phyloP scores from a whole-genome alignment of 176 grass and related monocot genomes.

The Eleusine coracana region DNA sequence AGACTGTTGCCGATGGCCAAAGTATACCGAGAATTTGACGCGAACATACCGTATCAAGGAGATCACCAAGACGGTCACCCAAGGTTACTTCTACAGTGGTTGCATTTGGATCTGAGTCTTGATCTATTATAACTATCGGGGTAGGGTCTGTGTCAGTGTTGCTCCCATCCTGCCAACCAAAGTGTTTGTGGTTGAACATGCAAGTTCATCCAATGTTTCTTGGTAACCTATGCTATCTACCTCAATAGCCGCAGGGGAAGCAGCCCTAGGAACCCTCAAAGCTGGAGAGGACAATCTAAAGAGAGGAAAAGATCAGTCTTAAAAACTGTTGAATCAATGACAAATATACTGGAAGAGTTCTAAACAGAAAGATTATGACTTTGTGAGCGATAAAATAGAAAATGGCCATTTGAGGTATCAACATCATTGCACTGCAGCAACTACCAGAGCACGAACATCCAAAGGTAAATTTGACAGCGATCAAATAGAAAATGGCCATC shows the following conservation, averaged over 20 bases:
- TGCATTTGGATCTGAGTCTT: constrained; percentile 93
- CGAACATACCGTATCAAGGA: constrained; percentile 89
- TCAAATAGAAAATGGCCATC: neutral
- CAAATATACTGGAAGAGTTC: constrained; percentile 2
- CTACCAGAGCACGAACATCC: neutral
- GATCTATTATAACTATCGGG: constrained; percentile 98
- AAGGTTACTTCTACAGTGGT: constrained; percentile 96
- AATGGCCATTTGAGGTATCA: neutral
- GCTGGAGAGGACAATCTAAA: constrained; percentile 50
- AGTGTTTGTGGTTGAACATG: constrained; percentile 51
- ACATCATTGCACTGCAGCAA: neutral
- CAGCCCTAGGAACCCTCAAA: constrained; percentile 66
- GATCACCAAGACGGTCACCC: constrained; percentile 94
- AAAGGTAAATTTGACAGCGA: constrained; percentile 5
- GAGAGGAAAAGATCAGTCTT: constrained; percentile 30
- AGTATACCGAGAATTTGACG: constrained; percentile 27
- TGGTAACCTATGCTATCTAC: constrained; percentile 61
- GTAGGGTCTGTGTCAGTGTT: constrained; percentile 78
- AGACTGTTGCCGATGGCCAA: constrained; percentile 8
- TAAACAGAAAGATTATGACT: constrained; percentile 10
- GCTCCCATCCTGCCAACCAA: constrained; percentile 72
- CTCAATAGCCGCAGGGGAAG: constrained; percentile 80
- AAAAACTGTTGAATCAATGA: constrained; percentile 33
- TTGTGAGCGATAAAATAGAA: constrained; percentile 4
- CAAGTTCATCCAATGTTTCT: constrained; percentile 54